Base-by-base conservation (phyloP, 768 basidiomycete species). In the Leccinum subgranulosum region DNA sequence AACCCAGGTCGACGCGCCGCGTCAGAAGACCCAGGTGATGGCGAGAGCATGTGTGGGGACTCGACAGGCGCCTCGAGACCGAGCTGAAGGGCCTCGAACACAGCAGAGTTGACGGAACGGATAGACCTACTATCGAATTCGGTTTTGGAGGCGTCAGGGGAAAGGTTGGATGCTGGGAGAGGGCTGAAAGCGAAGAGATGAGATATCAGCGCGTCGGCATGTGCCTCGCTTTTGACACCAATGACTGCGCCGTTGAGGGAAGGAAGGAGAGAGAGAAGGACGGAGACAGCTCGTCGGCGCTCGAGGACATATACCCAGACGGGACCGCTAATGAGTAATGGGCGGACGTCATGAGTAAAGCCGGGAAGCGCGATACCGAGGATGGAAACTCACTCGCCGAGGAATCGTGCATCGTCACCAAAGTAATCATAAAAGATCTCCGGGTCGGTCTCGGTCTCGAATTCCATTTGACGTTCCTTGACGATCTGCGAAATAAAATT, bases 291-390 rank as follows among this genome's bases (percentile, higher is more conserved):
- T 39, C 87, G 83, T 52, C 87, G 79, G 36, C 91, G 84, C 69
- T 92, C 92, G 60, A 94, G 86, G 39, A 94, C 87, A 71, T 92
- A 94, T 21, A 94, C 90, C 88, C 92, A 92, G n/a, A 92, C 88
- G 19, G 91, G 87, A 56, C 89, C 90, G 60, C 90, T 92, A 59
- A 53, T 58, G 29, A 33, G 55, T 57, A 50, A 56, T 51, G 27
- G 33, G 25, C 10, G 45, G 39, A 19, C 14, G 33, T 33, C 25
- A 29, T 64, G 49, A 62, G 66, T 49, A 57, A 57, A 53, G 19
- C 39, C 6, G 28, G 28, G 31, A 55, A 54, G 6, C 36, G 49
- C 9, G 51, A 34, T 6, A 43, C 54, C 53, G 12, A 34, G 34
- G 25, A 43, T 4, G 41, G 53, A 36, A 46, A 83, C 88, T 79